Base-by-base conservation (phyloP, 352 stramenopile genomes). In the Pythium dissotocum region DNA sequence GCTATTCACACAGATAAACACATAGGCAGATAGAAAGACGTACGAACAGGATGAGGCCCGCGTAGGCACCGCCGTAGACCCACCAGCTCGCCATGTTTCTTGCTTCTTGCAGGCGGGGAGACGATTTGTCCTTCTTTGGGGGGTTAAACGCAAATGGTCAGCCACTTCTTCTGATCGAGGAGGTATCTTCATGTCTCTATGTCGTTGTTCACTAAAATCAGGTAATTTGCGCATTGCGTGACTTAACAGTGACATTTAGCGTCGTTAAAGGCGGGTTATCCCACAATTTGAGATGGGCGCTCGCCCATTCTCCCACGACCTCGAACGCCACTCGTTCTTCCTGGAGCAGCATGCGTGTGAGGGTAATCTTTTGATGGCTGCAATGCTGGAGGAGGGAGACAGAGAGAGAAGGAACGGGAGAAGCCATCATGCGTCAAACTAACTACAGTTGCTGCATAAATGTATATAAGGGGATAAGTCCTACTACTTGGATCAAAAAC, bases 41-140 rank as follows among this genome's bases (percentile, higher is more conserved):
- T 70, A 91, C 83, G 72, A 89, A 67, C 55, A 78, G 57, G 49
- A 76, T 80, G 65, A 89, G 72, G 30, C 72, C 83, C 30, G 87
- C 79, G 62, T 67, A 70, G 14, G 48, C 58, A n/a, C 42, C 63
- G 18, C 63, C 58, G 58, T 60, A 75, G 51, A 68, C 46, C 69
- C 69, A 75, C 69, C 69, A 75, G 63, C 36, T 40, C 58, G 63
- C 28, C 67, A 73, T 73, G 16, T 0, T 55, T 10, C 36, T 55
- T 36, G 9, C 28, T 57, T 53, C n/a, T 2, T 28, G 18, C 6
- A 32, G 4, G n/a, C 21, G 12, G 0, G 36, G 36, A 44, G 36
- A 44, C 12, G 21, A 24, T 0, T 24, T 24, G 21, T 24, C 21
- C 21, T 24, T 24, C 21, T 24, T 24, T 24, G 21, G 21, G 21